A percentile compares a stretch with the other conserved stretches of the same genome.
Conservation (phyloP, 495 filamentous ascomycete genomes). For the Podospora bellae-mahoneyi region DNA sequence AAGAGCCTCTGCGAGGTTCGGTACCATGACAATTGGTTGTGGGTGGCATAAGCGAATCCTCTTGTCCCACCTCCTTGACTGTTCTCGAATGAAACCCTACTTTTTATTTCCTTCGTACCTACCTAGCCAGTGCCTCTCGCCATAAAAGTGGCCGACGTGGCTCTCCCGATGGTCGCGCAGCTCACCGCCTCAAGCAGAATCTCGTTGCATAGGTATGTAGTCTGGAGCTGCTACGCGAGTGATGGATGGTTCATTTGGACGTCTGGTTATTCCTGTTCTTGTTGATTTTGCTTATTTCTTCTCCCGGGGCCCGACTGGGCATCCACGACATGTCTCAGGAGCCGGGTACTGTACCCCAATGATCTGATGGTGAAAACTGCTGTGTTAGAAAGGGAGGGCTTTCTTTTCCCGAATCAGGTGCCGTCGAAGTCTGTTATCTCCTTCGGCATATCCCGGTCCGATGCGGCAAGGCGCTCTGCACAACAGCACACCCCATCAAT, state of each 20-base stretch:
- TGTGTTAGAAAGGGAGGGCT: neutral
- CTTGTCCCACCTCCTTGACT: neutral
- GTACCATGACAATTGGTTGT: neutral
- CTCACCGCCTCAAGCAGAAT: neutral
- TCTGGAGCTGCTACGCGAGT: neutral
- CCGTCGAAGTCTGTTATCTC: neutral
- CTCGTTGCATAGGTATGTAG: neutral
- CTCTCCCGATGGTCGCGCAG: neutral
- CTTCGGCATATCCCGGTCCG: neutral
- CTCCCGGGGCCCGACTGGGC: neutral
- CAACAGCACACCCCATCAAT: neutral
- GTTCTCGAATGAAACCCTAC: neutral
- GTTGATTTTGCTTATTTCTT: neutral
- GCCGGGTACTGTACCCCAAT: neutral
- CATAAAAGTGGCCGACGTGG: neutral
- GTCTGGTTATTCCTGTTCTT: neutral
- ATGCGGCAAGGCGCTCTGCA: too few species aligned
- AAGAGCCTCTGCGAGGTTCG: neutral
- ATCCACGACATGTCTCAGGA: neutral
- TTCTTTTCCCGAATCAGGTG: neutral
- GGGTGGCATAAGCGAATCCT: neutral
- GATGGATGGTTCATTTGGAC: neutral
- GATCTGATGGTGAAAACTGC: neutral
- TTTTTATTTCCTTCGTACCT: neutral
- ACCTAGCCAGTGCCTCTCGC: neutral